Evolutionary conservation across 352 stramenopile genomes (phyloP), one percentile per base, ranked within the genome.

Genomic region (Phytophthora capsici): DNA sequence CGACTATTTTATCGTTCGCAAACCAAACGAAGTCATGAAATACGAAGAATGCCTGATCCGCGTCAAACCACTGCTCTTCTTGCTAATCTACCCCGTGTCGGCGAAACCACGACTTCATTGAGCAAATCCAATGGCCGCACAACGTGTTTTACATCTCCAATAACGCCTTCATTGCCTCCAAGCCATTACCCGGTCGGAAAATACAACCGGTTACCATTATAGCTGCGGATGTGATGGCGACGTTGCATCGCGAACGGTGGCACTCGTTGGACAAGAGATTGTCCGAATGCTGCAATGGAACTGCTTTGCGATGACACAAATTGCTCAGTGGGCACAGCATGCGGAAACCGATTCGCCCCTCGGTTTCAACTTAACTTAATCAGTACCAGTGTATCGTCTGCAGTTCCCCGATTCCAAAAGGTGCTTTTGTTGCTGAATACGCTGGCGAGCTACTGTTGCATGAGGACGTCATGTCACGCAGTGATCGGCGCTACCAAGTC

Each of bases 71-170:
- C 13, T 20, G 4, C 36, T n/a, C 4, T 5, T 10, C 6, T 10
- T 4, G 36, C 4, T 14, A 9, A 41, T 20, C 14, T 41, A 20
- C 36, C 36, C 7, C 14, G 13, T 7, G 37, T 49, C 6, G 51
- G 36, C 5, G 40, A 4, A 50, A 45, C 26, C 41, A 51, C 52
- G 52, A 59, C 22, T 59, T 59, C 14, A 19, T 34, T 6, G 28
- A 60, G 5, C 52, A 13, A 2, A 38, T 34, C 17, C 10, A n/a
- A 1, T 60, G 52, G 17, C 52, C 40, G 14, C 46, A 3, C 26
- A 20, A 16, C 9, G 20, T 58, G 17, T 58, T 0, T 13, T 38
- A 38, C 16, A 3, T 48, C 20, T 32, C 34, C 23, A 23, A 26
- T 38, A 57, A 48, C 36, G 20, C 40, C 7, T 57, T 38, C 50